Evolutionary conservation across 805 yeast genomes (phyloP).

Genomic region (Blastobotrys terrestris): DNA sequence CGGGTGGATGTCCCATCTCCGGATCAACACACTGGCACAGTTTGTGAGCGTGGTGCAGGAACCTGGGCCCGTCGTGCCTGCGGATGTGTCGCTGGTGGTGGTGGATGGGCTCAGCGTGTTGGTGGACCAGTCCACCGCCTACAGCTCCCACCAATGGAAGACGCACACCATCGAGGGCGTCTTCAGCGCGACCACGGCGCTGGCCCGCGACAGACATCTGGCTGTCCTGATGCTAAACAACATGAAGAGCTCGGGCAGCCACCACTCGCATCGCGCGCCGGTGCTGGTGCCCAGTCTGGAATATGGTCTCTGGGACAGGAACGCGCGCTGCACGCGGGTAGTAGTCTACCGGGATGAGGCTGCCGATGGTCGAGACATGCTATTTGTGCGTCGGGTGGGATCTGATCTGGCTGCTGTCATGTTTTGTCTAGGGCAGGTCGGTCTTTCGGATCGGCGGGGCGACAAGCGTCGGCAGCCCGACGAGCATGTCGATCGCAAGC

Average conservation of each 20-base stretch:
- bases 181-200: not conserved
- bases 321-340: not conserved
- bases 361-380: no score
- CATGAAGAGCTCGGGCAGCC: not conserved
- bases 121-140: not conserved
- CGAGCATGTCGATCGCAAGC: no score
- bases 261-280: not conserved
- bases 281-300: not conserved
- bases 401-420: not conserved
- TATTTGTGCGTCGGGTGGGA: no score
- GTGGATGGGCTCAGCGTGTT: conserved; percentile 5
- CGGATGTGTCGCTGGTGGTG: conserved; percentile 5
- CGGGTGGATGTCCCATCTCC: conserved; percentile 6
- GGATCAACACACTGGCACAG: conserved; percentile 13
- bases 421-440: not conserved
- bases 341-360: not conserved
- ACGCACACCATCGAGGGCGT: not conserved
- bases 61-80: conserved; percentile 1
- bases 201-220: not conserved
- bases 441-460: not conserved
- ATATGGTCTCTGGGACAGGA: not conserved
- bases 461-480: no score
- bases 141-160: not conserved
- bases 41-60: conserved; percentile 7
- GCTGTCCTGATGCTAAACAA: conserved; percentile 1